Percentiles rank a stretch among this genome's conserved stretches.
phyloP scores from a whole-genome alignment of 805 yeast genomes.

The Yamadazyma kitorensis region DNA sequence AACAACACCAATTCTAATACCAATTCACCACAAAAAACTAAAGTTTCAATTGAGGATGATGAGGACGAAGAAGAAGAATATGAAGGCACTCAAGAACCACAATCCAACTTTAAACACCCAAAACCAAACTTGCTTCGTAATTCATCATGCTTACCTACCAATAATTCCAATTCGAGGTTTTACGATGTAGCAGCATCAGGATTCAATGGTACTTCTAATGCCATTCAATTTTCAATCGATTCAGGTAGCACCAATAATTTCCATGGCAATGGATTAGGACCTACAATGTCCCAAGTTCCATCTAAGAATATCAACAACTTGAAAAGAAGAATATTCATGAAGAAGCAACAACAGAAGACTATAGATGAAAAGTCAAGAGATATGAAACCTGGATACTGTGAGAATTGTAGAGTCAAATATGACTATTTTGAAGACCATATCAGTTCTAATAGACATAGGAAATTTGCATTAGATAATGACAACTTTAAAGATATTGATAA shows the following conservation, averaged over 20 bases:
- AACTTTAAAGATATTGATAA: constrained; percentile 79
- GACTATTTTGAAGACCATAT: constrained; percentile 79
- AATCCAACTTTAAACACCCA: constrained; percentile 30
- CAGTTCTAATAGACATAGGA: constrained; percentile 62
- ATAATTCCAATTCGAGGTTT: constrained; percentile 35
- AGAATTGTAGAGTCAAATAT: constrained; percentile 84
- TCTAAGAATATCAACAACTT: constrained; percentile 50
- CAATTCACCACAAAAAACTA: background rate
- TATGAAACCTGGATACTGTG: constrained; percentile 78
- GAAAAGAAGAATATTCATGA: constrained; percentile 44
- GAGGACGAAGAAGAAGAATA: constrained; percentile 15
- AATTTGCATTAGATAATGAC: constrained; percentile 67
- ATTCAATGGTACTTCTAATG: constrained; percentile 44
- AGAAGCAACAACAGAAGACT: constrained; percentile 29
- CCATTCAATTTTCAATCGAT: constrained; percentile 39
- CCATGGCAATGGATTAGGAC: constrained; percentile 58
- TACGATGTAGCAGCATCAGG: constrained; percentile 45
- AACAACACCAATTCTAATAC: too few relatives aligned
- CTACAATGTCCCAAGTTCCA: constrained; percentile 55
- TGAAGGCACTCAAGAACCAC: constrained; percentile 12
- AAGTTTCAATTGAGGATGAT: constrained; percentile 11
- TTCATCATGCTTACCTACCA: constrained; percentile 36
- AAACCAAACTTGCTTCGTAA: constrained; percentile 22
- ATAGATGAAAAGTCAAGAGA: constrained; percentile 24
- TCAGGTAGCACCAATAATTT: constrained; percentile 33